Evolutionary conservation across 352 stramenopile genomes (phyloP), one percentile per base, ranked within the genome.

Genomic region (Pythium brachiatum): DNA sequence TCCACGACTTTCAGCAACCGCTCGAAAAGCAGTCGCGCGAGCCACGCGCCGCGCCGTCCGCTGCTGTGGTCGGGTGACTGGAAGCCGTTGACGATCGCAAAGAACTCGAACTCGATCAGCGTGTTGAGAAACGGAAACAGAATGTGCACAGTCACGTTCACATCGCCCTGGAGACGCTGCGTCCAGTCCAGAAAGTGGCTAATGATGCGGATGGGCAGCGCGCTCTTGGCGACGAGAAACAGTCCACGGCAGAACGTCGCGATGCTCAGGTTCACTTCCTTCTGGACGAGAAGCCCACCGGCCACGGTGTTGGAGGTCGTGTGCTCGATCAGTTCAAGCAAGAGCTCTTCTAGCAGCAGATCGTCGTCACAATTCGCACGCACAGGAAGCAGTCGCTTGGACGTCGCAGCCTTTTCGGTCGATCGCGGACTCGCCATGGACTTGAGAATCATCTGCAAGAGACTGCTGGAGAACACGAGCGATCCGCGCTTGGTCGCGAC

Each of bases 101-200:
- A 93, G 23, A 81, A 76, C 65, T 91, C 81, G 34, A 89, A 89
- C 38, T 90, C 83, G 29, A 87, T 75, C 29, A 93, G 62, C 26
- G 77, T 74, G 20, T 76, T 69, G 20, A 90, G 56, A 39, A 90
- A 93, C 13, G 81, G 79, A 36, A 91, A 87, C 62, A 86, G 68
- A 11, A 90, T 70, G 29, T 91, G 81, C 3, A 84, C 74, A 0
- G 88, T 73, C 13, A 80, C 78, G 46, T 81, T 81, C 3, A 78
- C 72, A 31, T 88, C 79, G 15, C 66, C 48, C 36, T 77, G 57
- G 25, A 73, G 53, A n/a, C 46, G 54, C 5, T 81, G 59, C n/a
- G 81, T 70, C 62, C 62, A 72, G n/a, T 72, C 64, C 0, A 89
- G 60, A 36, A 79, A 87, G 12, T 69, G 71, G 15, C 57, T 48